Conservation (phyloP, 106 monocot genomes). For the Narthecium ossifragum region DNA sequence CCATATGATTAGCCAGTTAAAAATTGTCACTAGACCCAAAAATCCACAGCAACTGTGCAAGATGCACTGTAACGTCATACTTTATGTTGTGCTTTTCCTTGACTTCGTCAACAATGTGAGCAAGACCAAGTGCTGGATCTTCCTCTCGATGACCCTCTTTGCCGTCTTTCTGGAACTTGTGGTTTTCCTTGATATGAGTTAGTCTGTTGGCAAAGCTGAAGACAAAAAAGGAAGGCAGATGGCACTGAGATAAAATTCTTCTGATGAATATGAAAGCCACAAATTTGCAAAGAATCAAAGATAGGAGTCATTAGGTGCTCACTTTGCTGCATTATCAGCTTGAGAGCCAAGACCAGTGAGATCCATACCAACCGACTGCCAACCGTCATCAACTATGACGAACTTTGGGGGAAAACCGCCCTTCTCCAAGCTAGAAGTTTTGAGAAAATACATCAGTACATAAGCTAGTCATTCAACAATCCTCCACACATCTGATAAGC, state of each 20-base stretch:
- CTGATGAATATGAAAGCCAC: not conserved
- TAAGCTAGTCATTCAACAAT: not conserved
- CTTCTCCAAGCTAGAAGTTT: slow-evolving; percentile 33
- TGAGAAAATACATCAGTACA: slow-evolving; percentile 1
- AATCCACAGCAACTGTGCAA: too few relatives aligned
- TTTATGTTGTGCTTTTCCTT: slow-evolving; percentile 53
- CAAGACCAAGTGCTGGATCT: slow-evolving; percentile 41
- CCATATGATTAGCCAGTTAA: too few relatives aligned
- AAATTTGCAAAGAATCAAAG: not conserved
- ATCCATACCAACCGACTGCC: slow-evolving; percentile 71
- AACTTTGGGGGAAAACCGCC: slow-evolving; percentile 56
- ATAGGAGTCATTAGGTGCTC: not conserved
- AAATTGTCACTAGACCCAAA: too few relatives aligned
- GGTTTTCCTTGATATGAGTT: slow-evolving; percentile 65
- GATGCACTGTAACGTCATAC: slow-evolving; percentile 32
- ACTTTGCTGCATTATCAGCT: slow-evolving; percentile 63
- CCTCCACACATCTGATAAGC: too few relatives aligned
- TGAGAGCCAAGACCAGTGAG: slow-evolving; percentile 24
- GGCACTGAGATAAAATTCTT: not conserved
- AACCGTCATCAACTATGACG: slow-evolving; percentile 72
- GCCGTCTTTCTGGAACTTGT: slow-evolving; percentile 59
- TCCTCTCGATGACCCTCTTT: slow-evolving; percentile 39
- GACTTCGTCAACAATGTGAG: slow-evolving; percentile 47
- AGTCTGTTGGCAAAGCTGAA: slow-evolving; percentile 68
- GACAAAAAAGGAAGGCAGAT: not conserved